Percentiles rank a stretch among this genome's conserved stretches.
Conservation (phyloP, 257 asterid genomes). For the Leptodermis oblonga region DNA sequence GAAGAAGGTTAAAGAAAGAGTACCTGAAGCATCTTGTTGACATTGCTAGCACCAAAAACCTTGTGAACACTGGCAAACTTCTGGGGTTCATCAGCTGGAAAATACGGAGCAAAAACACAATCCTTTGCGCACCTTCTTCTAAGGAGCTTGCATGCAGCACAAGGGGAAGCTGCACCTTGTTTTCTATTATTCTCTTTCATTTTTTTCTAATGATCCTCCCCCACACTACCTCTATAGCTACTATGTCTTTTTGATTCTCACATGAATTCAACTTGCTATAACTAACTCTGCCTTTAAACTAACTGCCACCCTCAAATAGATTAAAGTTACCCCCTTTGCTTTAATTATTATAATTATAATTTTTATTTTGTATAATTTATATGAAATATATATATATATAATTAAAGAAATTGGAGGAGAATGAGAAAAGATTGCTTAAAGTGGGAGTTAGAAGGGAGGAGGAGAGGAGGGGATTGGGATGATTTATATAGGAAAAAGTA, state of each 20-base stretch:
- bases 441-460: conserved; percentile 27
- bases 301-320: conserved; percentile 6
- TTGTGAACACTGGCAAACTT: conserved; percentile 88
- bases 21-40: conserved; percentile 92
- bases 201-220: not conserved
- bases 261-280: conserved; percentile 12
- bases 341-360: conserved; percentile 16
- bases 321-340: conserved; percentile 15
- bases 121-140: conserved; percentile 78
- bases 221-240: not conserved
- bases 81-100: conserved; percentile 94
- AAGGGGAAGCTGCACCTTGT: conserved; percentile 69
- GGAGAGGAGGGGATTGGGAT: conserved; percentile 13
- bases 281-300: conserved; percentile 24
- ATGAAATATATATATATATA: conserved; percentile 36
- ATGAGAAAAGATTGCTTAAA: conserved; percentile 16
- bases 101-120: conserved; percentile 78
- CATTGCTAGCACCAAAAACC: conserved; percentile 94
- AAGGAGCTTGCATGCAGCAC: conserved; percentile 89
- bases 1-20: not conserved
- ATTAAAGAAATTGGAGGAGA: conserved; percentile 20
- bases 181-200: conserved; percentile 58
- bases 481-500: conserved; percentile 36
- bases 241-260: conserved; percentile 8
- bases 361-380: not conserved